phyloP scores from a whole-genome alignment of 2,329 filamentous ascomycete species.

The Scytalidium lignicola region DNA sequence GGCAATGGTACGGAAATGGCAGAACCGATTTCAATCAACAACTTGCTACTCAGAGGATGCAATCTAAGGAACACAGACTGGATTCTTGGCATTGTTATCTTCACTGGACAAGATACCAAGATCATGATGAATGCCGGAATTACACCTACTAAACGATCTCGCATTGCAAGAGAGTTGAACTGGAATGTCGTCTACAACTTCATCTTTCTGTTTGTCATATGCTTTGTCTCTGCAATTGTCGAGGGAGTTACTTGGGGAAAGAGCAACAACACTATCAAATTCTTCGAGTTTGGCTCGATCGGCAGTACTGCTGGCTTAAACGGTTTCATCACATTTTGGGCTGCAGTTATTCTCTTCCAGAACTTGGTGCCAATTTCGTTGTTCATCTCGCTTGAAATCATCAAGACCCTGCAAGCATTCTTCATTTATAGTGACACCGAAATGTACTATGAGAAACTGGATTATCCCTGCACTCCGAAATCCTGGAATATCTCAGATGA shows the following conservation, averaged over 20 bases:
- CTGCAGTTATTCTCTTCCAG: conserved; percentile 89
- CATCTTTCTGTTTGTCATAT: conserved; percentile 82
- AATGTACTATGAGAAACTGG: conserved; percentile 96
- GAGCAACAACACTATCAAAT: conserved; percentile 67
- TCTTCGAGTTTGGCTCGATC: conserved; percentile 82
- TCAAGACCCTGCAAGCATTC: conserved; percentile 85
- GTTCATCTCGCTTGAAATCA: conserved; percentile 95
- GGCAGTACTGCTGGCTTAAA: conserved; percentile 70
- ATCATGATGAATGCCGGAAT: conserved; percentile 99
- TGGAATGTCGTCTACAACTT: conserved; percentile 99
- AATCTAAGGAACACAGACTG: conserved; percentile 94
- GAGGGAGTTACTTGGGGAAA: conserved; percentile 79
- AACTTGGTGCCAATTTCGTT: conserved; percentile 98
- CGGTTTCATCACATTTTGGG: conserved; percentile 96
- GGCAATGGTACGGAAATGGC: conserved; percentile 70
- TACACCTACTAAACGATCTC: conserved; percentile 88
- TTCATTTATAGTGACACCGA: conserved; percentile 95
- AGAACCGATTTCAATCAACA: conserved; percentile 92
- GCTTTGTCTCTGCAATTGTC: conserved; percentile 76
- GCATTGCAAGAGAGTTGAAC: conserved; percentile 89
- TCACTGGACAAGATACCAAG: conserved; percentile 94
- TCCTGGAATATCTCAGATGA: conserved; percentile 99
- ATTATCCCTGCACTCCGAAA: conserved; percentile 94
- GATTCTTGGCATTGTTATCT: conserved; percentile 86
- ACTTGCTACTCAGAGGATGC: conserved; percentile 86